These are phyloP conservation scores for Trametes meyenii DNA, from an alignment of 768 basidiomycete species.

Conservation along the genomic window DNA sequence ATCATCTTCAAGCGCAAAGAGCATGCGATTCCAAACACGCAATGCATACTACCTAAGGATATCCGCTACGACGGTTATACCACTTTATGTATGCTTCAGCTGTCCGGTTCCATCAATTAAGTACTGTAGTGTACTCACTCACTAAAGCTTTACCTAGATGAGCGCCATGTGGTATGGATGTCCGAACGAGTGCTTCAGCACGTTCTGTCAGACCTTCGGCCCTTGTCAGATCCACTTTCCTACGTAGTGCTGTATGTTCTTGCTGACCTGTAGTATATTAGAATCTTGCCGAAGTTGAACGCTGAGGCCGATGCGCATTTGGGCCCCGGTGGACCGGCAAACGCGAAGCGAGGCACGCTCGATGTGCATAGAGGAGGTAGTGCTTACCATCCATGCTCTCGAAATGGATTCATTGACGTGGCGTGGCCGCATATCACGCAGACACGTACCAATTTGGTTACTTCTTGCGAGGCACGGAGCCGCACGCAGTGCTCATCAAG, in stretches of 20 bases:
- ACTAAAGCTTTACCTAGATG: slow-evolving; percentile 79
- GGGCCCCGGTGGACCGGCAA: slow-evolving; percentile 43
- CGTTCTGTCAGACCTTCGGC: slow-evolving; percentile 78
- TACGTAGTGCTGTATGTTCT: background rate
- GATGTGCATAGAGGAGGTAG: slow-evolving; percentile 86
- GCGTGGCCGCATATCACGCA: slow-evolving; percentile 35
- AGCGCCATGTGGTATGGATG: slow-evolving; percentile 91
- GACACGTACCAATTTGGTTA: slow-evolving; percentile 91
- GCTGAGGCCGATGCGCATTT: slow-evolving; percentile 54
- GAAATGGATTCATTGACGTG: background rate
- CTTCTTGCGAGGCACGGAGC: slow-evolving; percentile 81
- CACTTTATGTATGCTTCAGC: slow-evolving; percentile 63
- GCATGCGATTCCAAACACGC: slow-evolving; percentile 68
- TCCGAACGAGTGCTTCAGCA: slow-evolving; percentile 77
- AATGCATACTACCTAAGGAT: slow-evolving; percentile 86
- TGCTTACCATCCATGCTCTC: slow-evolving; percentile 20
- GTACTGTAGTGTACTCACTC: background rate
- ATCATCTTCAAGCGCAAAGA: background rate
- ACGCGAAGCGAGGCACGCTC: slow-evolving; percentile 68
- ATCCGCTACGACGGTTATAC: slow-evolving; percentile 71
- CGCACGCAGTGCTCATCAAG: slow-evolving; percentile 83
- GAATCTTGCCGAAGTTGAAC: slow-evolving; percentile 67
- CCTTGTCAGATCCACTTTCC: slow-evolving; percentile 48
- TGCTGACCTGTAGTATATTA: slow-evolving; percentile 30
- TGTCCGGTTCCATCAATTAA: background rate